Conservation (phyloP, 192 early-diverging fungal species). For the Backusella liffmaniae region DNA sequence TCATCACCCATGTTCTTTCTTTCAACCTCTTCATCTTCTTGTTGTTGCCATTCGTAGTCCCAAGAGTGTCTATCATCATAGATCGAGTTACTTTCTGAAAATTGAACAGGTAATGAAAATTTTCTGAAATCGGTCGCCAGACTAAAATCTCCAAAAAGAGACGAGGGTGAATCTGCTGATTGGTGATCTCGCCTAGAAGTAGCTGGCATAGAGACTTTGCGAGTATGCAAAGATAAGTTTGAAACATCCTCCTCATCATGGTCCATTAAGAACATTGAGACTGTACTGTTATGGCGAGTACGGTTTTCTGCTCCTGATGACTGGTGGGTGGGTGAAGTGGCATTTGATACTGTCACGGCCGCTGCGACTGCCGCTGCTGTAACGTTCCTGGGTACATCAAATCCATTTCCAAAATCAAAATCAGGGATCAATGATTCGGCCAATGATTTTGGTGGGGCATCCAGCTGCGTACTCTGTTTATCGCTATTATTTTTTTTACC, state of each 20-base stretch:
- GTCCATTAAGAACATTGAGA: not conserved
- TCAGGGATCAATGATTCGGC: constrained; percentile 15
- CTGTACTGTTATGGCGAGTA: not conserved
- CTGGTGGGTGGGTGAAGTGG: not conserved
- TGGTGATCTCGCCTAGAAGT: not conserved
- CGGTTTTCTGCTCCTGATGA: not conserved
- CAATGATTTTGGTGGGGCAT: constrained; percentile 12
- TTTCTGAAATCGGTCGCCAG: constrained; percentile 28
- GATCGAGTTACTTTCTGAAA: not conserved
- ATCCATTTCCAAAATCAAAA: constrained; percentile 28
- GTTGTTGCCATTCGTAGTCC: not conserved
- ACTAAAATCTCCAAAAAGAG: constrained; percentile 32
- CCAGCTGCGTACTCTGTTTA: not conserved
- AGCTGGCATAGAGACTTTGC: constrained; percentile 9
- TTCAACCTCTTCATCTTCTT: constrained; percentile 9
- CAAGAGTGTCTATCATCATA: constrained; percentile 12
- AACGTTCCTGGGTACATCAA: constrained; percentile 12
- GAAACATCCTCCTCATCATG: not conserved
- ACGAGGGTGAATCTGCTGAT: constrained; percentile 22
- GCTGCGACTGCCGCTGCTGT: constrained; percentile 9
- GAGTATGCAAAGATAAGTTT: constrained; percentile 14
- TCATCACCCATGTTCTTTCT: constrained; percentile 17
- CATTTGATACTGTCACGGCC: constrained; percentile 5
- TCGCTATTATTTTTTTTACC: constrained; percentile 12
- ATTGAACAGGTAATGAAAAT: constrained; percentile 2